A percentile compares a stretch with the other conserved stretches of the same genome.
phyloP scores from a whole-genome alignment of 139 green algal genomes.

The Pedinophyceae sp. region DNA sequence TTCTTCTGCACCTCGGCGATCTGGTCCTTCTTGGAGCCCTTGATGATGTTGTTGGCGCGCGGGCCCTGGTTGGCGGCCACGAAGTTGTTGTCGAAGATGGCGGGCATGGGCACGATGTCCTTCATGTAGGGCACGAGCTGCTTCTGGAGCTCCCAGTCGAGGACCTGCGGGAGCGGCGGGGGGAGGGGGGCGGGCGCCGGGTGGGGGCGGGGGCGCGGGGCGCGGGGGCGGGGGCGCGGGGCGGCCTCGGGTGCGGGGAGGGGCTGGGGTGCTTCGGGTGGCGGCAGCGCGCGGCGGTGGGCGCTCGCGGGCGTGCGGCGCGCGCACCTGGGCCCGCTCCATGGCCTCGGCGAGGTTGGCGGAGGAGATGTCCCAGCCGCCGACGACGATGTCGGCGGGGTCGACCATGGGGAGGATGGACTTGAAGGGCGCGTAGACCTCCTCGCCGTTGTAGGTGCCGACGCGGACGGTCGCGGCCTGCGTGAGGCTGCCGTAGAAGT shows the following conservation, averaged over 20 bases:
- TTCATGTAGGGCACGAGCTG: conserved; percentile 90
- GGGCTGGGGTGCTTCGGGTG: no score
- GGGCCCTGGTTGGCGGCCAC: conserved; percentile 90
- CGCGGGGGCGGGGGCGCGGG: no score
- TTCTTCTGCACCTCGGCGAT: conserved; percentile 69
- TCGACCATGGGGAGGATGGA: conserved; percentile 79
- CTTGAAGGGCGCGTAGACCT: conserved; percentile 84
- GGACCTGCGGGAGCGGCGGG: conserved; percentile 43
- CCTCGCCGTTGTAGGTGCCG: conserved; percentile 86
- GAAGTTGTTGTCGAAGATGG: conserved; percentile 92
- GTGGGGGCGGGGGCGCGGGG: no score
- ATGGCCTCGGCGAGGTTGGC: conserved; percentile 91
- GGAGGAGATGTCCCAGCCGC: conserved; percentile 92
- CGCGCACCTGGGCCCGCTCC: conserved; percentile 49
- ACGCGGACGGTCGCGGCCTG: conserved; percentile 86
- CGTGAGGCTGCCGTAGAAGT: conserved; percentile 93
- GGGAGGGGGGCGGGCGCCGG: no score
- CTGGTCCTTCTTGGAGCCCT: conserved; percentile 75
- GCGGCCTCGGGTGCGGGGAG: no score
- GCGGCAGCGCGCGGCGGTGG: no score
- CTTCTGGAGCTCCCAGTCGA: conserved; percentile 93
- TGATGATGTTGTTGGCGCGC: conserved; percentile 87
- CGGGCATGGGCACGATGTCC: conserved; percentile 77
- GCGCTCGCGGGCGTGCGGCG: no score
- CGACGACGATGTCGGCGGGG: conserved; percentile 89